These are phyloP conservation scores for Spencermartinsiella europaea DNA, from an alignment of 805 yeast species.

Conservation along the genomic window DNA sequence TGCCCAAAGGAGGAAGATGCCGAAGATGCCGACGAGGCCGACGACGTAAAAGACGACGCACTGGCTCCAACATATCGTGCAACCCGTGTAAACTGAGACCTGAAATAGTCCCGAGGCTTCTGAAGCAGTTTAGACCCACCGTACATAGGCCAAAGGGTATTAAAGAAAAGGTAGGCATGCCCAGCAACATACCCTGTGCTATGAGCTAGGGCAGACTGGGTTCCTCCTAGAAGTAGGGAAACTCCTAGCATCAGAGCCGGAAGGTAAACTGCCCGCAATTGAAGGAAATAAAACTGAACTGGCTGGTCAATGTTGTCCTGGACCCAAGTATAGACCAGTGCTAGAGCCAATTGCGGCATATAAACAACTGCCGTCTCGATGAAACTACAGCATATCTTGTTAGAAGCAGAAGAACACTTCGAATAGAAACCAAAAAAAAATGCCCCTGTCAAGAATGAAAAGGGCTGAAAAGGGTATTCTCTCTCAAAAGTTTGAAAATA, in stretches of 20 bases:
- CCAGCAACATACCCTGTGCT: conserved; percentile 30
- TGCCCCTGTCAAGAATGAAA: too few relatives aligned
- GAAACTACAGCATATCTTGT: conserved; percentile 12
- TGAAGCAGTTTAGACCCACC: conserved; percentile 25
- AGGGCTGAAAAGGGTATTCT: too few relatives aligned
- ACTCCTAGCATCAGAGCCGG: conserved; percentile 31
- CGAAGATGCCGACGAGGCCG: background rate
- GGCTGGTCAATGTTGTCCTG: conserved; percentile 31
- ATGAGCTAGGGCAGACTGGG: conserved; percentile 20
- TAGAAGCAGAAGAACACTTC: background rate
- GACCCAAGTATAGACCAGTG: conserved; percentile 36
- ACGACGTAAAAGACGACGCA: conserved; percentile 8
- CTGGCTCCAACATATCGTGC: background rate
- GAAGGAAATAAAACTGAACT: conserved; percentile 28
- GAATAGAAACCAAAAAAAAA: conserved; percentile 10
- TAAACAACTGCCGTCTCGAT: conserved; percentile 21
- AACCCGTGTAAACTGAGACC: background rate
- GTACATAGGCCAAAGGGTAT: conserved; percentile 25
- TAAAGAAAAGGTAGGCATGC: conserved; percentile 30
- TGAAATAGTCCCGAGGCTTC: conserved; percentile 7
- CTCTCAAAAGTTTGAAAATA: conserved; percentile 17
- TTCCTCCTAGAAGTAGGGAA: conserved; percentile 27
- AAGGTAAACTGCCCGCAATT: conserved; percentile 27
- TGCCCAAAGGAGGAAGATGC: conserved; percentile 3
- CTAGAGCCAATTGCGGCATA: conserved; percentile 28